These are phyloP conservation scores for Trichoderma polysporum DNA, from an alignment of 2,329 filamentous ascomycete genomes.

Conservation along the genomic window DNA sequence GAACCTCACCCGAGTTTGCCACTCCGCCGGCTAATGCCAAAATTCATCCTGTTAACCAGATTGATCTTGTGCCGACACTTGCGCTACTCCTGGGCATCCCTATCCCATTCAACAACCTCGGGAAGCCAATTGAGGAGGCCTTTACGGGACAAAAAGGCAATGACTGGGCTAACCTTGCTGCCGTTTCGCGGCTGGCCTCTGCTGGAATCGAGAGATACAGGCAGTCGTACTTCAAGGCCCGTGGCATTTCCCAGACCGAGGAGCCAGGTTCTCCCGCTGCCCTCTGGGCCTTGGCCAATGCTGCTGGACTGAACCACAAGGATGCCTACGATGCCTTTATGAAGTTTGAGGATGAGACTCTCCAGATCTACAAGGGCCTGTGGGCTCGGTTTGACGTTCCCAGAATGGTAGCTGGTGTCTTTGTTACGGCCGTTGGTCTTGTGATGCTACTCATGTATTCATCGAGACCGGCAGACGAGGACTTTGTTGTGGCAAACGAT, in stretches of 20 bases:
- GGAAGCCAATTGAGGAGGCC: conserved; percentile 88
- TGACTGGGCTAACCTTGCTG: conserved; percentile 74
- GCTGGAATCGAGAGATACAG: conserved; percentile 91
- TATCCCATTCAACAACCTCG: conserved; percentile 94
- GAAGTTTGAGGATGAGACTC: conserved; percentile 74
- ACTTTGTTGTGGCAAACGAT: conserved; percentile 54
- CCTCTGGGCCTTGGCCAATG: conserved; percentile 50
- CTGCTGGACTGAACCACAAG: conserved; percentile 40
- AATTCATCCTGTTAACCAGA: conserved; percentile 74
- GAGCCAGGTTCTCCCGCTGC: conserved; percentile 40
- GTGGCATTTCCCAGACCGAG: conserved; percentile 63
- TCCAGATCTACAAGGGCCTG: conserved; percentile 75
- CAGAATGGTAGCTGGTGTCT: conserved; percentile 80
- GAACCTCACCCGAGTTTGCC: conserved; percentile 59
- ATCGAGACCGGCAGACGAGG: conserved; percentile 55
- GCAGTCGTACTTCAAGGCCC: conserved; percentile 72
- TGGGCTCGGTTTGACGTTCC: conserved; percentile 92
- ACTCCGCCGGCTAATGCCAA: conserved; percentile 71
- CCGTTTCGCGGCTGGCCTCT: conserved; percentile 72
- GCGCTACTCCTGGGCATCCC: conserved; percentile 85
- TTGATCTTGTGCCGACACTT: conserved; percentile 91
- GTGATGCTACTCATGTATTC: conserved; percentile 72
- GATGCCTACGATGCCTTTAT: conserved; percentile 60
- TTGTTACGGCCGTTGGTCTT: conserved; percentile 67
- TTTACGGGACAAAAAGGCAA: conserved; percentile 71